Evolutionary conservation across 768 basidiomycete species (phyloP), one percentile per base, ranked within the genome.

Genomic region (Neoboletus subvelutipes): DNA sequence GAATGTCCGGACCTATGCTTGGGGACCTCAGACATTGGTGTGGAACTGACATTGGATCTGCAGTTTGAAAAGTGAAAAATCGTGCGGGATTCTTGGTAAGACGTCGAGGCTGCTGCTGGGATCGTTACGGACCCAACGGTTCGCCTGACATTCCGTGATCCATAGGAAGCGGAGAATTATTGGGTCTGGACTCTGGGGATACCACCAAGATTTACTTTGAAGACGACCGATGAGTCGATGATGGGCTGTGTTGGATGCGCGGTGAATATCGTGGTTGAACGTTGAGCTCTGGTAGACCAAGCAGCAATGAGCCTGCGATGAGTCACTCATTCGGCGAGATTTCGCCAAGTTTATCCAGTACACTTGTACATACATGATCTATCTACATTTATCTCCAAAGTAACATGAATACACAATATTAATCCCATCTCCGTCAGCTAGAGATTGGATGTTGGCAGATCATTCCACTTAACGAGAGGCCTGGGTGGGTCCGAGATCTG

Each of bases 391-490:
- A 26, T 52, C 31, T 34, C n/a, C 17, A 1, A 40, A 22, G 45
- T 39, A 45, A 20, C 34, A 29, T 9, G 20, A 52, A 48, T 22
- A 45, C 4, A 33, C 15, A 10, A 11, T 36, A 20, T 33, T 31
- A 9, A 40, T 33, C 11, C 37, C n/a, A 26, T 42, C 24, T 18
- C 24, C 31, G 11, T 39, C n/a, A 10, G 29, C 78, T 72, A 88
- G 45, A 83, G 78, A 59, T 78, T 85, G 2, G 87, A 69, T 7
- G 73, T 68, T 20, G 87, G 88, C 52, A 90, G 75, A 73, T 92
- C 90, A 34, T 81, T 83, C 88, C 88, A 92, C 50, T 84, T 73
- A 1, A 85, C 86, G 61, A 93, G 75, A 3, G 92, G 85, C 39
- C 77, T 78, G n/a, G 88, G 82, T 58, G 80, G 79, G 28, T 78